Percentiles rank a stretch among this genome's conserved stretches.
Conservation (phyloP, 2,329 filamentous ascomycete species). For the Biscogniauxia marginata region DNA sequence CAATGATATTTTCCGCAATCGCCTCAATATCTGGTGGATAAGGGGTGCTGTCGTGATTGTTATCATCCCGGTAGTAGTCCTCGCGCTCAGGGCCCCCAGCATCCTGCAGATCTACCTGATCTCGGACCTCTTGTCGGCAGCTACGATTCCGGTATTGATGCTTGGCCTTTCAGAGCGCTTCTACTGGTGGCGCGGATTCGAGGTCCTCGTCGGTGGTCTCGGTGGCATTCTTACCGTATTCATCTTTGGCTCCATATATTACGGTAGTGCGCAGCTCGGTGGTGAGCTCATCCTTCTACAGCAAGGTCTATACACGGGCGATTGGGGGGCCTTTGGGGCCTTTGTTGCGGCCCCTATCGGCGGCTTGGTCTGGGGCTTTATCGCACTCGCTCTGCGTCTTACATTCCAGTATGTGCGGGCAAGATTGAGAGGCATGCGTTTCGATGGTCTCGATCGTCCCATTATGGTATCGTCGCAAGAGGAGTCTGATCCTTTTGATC, state of each 20-base stretch:
- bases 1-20: slow-evolving; percentile 83
- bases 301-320: slow-evolving; percentile 70
- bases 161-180: slow-evolving; percentile 65
- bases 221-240: slow-evolving; percentile 79
- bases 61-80: slow-evolving; percentile 71
- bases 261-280: slow-evolving; percentile 62
- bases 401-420: slow-evolving; percentile 56
- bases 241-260: slow-evolving; percentile 78
- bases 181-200: slow-evolving; percentile 78
- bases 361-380: slow-evolving; percentile 68
- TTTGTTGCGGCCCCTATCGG: slow-evolving; percentile 79
- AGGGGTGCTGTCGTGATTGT: slow-evolving; percentile 66
- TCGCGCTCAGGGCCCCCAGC: slow-evolving; percentile 71
- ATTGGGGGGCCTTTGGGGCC: slow-evolving; percentile 81
- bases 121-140: slow-evolving; percentile 74
- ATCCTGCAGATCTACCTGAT: slow-evolving; percentile 83
- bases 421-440: slow-evolving; percentile 57
- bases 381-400: slow-evolving; percentile 60
- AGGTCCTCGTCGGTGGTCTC: slow-evolving; percentile 74
- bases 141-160: slow-evolving; percentile 71
- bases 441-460: slow-evolving; percentile 66
- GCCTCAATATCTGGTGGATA: slow-evolving; percentile 72
- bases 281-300: slow-evolving; percentile 69
- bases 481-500: slow-evolving; percentile 26
- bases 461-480: slow-evolving; percentile 12